Conservation (phyloP, 371 early-diverging fungal species). For the Mortierella sp. region DNA sequence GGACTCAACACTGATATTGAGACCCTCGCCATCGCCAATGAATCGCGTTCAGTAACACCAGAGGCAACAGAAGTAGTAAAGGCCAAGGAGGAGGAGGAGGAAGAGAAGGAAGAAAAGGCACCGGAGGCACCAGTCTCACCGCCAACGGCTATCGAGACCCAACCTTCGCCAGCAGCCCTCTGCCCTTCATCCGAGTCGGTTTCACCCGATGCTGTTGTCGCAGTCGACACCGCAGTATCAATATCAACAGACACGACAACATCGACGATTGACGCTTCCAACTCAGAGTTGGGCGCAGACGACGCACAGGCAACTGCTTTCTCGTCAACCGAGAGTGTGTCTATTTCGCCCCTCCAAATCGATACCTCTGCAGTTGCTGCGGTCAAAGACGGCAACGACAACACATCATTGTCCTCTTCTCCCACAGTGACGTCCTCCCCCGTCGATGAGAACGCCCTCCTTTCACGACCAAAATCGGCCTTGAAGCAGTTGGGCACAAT, state of each 20-base stretch:
- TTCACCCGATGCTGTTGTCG: constrained; percentile 15
- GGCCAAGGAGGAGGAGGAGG: background rate
- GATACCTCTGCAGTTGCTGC: background rate
- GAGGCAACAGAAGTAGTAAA: background rate
- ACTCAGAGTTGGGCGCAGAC: background rate
- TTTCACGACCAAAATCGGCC: constrained; percentile 34
- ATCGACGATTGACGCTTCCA: background rate
- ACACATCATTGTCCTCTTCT: background rate
- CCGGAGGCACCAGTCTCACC: background rate
- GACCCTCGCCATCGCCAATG: background rate
- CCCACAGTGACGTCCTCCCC: background rate
- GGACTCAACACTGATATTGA: background rate
- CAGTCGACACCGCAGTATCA: background rate
- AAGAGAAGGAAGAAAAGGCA: background rate
- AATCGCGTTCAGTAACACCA: background rate
- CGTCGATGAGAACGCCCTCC: background rate
- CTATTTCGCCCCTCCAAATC: background rate
- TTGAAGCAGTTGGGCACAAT: constrained; percentile 41
- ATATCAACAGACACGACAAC: background rate
- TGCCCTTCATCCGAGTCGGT: background rate
- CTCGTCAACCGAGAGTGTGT: background rate
- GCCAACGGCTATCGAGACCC: background rate
- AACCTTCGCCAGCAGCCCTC: background rate
- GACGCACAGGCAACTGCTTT: background rate
- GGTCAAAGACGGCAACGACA: background rate